A percentile compares a stretch with the other conserved stretches of the same genome.
These are phyloP conservation scores for Chlorociboria aeruginascens DNA, from an alignment of 495 filamentous ascomycete genomes.

Conservation along the genomic window DNA sequence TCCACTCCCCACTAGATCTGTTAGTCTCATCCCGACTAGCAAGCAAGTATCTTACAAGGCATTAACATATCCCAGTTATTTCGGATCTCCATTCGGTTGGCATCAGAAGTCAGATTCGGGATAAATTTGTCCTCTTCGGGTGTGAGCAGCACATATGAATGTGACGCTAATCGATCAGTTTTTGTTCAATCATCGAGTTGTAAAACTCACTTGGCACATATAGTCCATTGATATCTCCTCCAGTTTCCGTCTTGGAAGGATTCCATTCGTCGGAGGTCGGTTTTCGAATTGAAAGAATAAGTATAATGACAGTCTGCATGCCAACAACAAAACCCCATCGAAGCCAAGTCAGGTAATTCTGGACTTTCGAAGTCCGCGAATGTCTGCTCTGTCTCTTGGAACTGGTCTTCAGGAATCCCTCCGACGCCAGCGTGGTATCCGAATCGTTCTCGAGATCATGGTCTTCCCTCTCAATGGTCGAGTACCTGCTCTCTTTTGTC, in stretches of 20 bases:
- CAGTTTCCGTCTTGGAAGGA: slow-evolving; percentile 15
- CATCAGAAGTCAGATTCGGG: slow-evolving; percentile 20
- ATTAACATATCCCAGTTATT: slow-evolving; percentile 23
- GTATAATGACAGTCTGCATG: slow-evolving; percentile 13
- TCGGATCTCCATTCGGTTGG: slow-evolving; percentile 18
- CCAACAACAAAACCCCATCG: slow-evolving; percentile 12
- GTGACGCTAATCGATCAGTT: slow-evolving; percentile 7
- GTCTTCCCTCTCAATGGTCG: slow-evolving; percentile 1
- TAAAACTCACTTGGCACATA: slow-evolving; percentile 18
- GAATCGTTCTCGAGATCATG: slow-evolving; percentile 11
- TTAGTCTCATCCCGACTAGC: background rate
- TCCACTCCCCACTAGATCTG: slow-evolving; percentile 18
- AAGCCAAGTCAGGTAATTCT: slow-evolving; percentile 7
- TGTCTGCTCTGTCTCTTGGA: background rate
- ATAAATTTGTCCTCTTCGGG: slow-evolving; percentile 19
- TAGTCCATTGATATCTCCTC: slow-evolving; percentile 22
- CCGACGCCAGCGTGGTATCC: slow-evolving; percentile 12
- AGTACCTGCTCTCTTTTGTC: slow-evolving; percentile 1
- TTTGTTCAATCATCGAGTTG: background rate
- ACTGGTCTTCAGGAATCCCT: slow-evolving; percentile 4
- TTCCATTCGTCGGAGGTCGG: background rate
- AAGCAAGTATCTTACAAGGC: slow-evolving; percentile 12
- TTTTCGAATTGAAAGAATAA: slow-evolving; percentile 4
- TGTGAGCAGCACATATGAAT: slow-evolving; percentile 19
- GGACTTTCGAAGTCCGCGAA: background rate